Evolutionary conservation across 163 green algal species (phyloP), one percentile per base, ranked within the genome.

Genomic region (Scenedesmus sp.): DNA sequence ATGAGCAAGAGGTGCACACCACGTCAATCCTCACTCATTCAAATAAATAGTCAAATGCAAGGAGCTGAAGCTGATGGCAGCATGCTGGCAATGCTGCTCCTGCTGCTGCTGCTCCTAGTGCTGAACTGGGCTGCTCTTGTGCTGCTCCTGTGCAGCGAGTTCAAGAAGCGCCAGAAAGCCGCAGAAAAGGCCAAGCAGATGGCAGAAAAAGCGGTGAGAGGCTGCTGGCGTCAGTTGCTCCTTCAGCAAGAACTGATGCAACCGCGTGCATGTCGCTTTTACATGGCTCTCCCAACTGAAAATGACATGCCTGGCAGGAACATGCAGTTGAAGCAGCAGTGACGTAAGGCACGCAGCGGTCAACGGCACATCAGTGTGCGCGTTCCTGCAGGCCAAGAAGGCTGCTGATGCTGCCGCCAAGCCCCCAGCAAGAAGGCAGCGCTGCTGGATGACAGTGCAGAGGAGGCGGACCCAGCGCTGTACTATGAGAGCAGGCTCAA

Each of bases 401-500:
- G 94, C 94, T 37, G 96, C 95, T 22, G 93, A 91, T 16, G 94
- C 92, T 18, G 95, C 95, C 15, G 94, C 94, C 44, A 95, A 97
- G 92, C 93, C 94, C 49, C 88, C 53, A 70, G 56, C 79, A 96
- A 97, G 91, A 91, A 93, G 51, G 94, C 94, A 2, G 92, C 94
- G 43, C 92, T 96, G 90, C 87, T 92, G 20, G 95, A 95, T 2
- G 91, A 94, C 35, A 93, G 88, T 26, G 81, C 73, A 7, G 95
- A 97, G 65, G 97, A 97, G 86, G 80, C 96, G 72, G 96, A 98
- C 89, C 96, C 97, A 33, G 96, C 94, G 40, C 93, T 95, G 88
- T 99, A 99, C 94, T 98, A 96, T 92, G 97, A 99, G 79, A 97
- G 98, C 90, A 92, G 98, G 35, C 93, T 98, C 44, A 95, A 96